Percentiles rank a stretch among this genome's conserved stretches.
Conservation (phyloP, 202 grass and related monocot genomes). For the Setaria viridis region DNA sequence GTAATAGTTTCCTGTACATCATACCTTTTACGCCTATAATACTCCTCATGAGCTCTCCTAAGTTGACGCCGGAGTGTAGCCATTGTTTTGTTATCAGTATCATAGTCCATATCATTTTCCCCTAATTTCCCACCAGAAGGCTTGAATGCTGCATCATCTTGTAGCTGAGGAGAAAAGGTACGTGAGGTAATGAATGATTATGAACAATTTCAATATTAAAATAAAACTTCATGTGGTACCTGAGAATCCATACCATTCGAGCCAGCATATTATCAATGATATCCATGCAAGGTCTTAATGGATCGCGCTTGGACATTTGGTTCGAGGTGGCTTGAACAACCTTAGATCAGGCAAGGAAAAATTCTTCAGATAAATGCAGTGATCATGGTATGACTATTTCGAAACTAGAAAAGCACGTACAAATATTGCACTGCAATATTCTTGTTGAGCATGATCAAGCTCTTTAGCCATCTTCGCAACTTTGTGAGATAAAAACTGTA, state of each 20-base stretch:
- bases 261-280: constrained; percentile 87
- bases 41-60: constrained; percentile 89
- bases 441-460: constrained; percentile 93
- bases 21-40: constrained; percentile 94
- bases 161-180: constrained; percentile 54
- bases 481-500: constrained; percentile 83
- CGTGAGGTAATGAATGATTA: constrained; percentile 25
- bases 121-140: constrained; percentile 90
- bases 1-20: not conserved
- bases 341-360: constrained; percentile 50
- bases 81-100: constrained; percentile 99
- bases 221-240: constrained; percentile 32
- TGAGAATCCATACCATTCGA: constrained; percentile 75
- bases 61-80: constrained; percentile 87
- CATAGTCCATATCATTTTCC: constrained; percentile 99
- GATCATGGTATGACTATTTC: not conserved
- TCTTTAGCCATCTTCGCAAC: constrained; percentile 92
- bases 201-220: constrained; percentile 27
- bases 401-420: constrained; percentile 52
- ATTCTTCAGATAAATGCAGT: constrained; percentile 21
- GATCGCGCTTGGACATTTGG: constrained; percentile 99
- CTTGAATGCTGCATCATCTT: constrained; percentile 87
- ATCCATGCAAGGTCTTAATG: constrained; percentile 94
- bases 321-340: constrained; percentile 96
- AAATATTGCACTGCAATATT: constrained; percentile 97